Evolutionary conservation across 768 basidiomycete species (phyloP), one percentile per base, ranked within the genome.

Genomic region (Tulasnella sp.): DNA sequence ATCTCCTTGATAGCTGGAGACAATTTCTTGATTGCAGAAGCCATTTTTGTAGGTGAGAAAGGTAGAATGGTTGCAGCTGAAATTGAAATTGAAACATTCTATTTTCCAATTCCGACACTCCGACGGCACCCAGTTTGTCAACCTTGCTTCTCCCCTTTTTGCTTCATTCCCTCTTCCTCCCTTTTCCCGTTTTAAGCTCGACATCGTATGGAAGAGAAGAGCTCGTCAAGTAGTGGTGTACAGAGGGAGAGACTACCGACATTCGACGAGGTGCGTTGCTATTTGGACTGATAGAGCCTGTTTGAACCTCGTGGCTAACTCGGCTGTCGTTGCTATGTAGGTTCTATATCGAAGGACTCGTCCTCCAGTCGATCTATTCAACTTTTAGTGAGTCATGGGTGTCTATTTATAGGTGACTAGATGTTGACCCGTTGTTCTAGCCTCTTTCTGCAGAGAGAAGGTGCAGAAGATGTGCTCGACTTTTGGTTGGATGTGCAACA

Each of bases 401-500:
- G 2, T n/a, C 22, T 20, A n/a, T n/a, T 46, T 22, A 13, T 3
- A 20, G 5, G 4, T 27, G 16, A 24, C 20, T 12, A 6, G 6
- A 10, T 15, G 20, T 16, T 32, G n/a, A 44, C 13, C 39, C 15
- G 33, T 29, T n/a, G 28, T 7, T 57, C 24, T 57, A 95, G 93
- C 67, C 76, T 96, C 54, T 98, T 96, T 65, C 71, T 99, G 31
- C 93, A 98, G 64, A 78, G 90, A 31, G 93, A 99, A 67, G 87
- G 89, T 22, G 79, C 88, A 48, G 93, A 98, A 63, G 95, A 99
- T 65, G 85, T 91, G 43, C 69, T 99, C 39, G 95, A 99, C 65
- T 98, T 98, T 61, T 98, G 93, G 92, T 76, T 99, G 25, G 95
- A 99, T 64, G 95, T 98, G 5, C 91, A 95, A 60, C 95, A 98